Base-by-base conservation (phyloP, 2,329 filamentous ascomycete genomes). In the Arthrobotrys entomopaga region DNA sequence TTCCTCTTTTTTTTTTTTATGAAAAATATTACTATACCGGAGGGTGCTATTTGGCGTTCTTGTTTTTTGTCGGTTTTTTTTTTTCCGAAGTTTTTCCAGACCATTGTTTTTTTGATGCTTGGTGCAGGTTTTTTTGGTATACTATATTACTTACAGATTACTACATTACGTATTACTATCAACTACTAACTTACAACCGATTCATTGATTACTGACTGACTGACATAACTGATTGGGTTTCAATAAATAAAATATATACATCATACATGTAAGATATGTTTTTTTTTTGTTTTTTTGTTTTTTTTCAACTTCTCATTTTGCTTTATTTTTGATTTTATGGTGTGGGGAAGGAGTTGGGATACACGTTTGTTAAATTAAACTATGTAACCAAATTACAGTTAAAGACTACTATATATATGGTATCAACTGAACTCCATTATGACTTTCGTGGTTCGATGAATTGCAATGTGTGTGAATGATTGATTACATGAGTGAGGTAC, bases 221-320 rank as follows among this genome's bases (percentile, higher is more conserved):
- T 34, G 7, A 7, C 7, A 5, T 10, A 10, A 34, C 29, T 34
- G 29, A 34, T 8, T 34, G 29, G 10, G 29, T 34, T 15, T 19
- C 53, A 48, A 16, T 43, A 65, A 43, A 59, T n/a, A n/a, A n/a
- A n/a, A n/a, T n/a, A n/a, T n/a, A n/a, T n/a, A n/a, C n/a, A n/a
- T n/a, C n/a, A n/a, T 10, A 65, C 61, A 6, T 73, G 69, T 73
- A 73, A 73, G 54, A 73, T 69, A 69, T 20, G 38, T 24, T 11
- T 2, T 24, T 22, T 13, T 22, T 42, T 38, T 53, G 6, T 49
- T 49, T 10, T 57, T 43, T 8, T 57, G 26, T 3, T 3, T 3
- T 3, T 26, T 26, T 3, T 26, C 24, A 26, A 3, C 7, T 34
- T 34, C 6, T 34, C 29, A 34, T 34, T 34, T 34, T 26, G 3